Evolutionary conservation across 2,329 filamentous ascomycete species (phyloP), one percentile per base, ranked within the genome.

Genomic region (Aspergillus sp.): DNA sequence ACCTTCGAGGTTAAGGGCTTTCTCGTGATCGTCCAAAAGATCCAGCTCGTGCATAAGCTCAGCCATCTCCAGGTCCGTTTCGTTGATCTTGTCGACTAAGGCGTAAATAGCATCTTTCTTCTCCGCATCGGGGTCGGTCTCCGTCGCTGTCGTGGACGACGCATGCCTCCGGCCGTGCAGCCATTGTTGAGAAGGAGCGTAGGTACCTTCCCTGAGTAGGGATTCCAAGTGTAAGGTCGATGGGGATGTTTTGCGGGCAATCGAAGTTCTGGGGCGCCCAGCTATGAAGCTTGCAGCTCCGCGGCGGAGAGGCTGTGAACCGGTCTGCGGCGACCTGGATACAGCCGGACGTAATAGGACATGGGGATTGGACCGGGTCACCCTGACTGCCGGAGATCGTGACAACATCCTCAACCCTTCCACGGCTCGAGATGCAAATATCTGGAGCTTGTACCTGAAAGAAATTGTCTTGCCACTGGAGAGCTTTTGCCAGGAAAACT

Each of bases 21-120:
- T 60, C 19, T 67, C 61, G 42, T 71, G 65, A 7, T 72, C 68
- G 27, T 72, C 69, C 21, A 73, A 51, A 3, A 76, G 53, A 15
- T 72, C 68, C 42, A 78, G 30, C 3, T 77, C 72, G n/a, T 76
- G 66, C 60, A 78, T 67, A 10, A 75, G 59, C 27, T 71, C 64
- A 5, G 71, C 69, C 41, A 79, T 65, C 25, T 72, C 70, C 19
- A 69, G 69, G 47, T 78, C 75, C 32, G 71, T 72, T 15, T 73
- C 59, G 30, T 73, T 70, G 61, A 79, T 77, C 51, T 68, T 69
- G 51, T 78, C 76, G 47, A 78, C 71, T 58, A 78, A 58, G 19
- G 48, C 63, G 58, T 74, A 77, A 53, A 78, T 66, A 10, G 66
- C 64, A 42, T 73, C 72, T 60, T 72, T 72, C 23, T 66, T 64